Base-by-base conservation (phyloP, 768 basidiomycete species). In the Gloeostereum incarnatum region DNA sequence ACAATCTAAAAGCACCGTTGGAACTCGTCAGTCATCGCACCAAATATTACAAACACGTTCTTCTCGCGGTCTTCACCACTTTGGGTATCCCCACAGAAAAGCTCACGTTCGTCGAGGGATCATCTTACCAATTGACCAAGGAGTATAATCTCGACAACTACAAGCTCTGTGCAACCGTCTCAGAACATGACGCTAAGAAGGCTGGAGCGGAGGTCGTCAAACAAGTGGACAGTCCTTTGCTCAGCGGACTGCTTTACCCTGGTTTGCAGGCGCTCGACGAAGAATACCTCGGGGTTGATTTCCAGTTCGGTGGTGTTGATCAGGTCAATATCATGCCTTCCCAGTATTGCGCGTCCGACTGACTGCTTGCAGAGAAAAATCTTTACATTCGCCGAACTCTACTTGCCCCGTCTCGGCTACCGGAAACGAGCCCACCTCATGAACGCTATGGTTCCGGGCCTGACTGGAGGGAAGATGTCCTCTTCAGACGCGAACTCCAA, bases 181-280 rank as follows among this genome's bases (percentile, higher is more conserved):
- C 89, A 1, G 90, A 97, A 49, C 92, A 94, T 58, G 96, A 98
- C 48, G 91, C 94, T 18, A 94, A 94, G 58, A 96, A 96, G 59
- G 96, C 96, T 0, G 96, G 96, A 4, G 93, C 96, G 2, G 96
- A 98, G 57, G 96, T 98, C 40, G 96, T 99, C 49, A 98, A 98
- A 59, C 94, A 97, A 59, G 87, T 93, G 4, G 87, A 91, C 44
- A 90, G 83, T 51, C 87, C 92, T 1, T 64, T 93, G 35, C 66
- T 99, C 38, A 91, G 89, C 45, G 92, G 92, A 1, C 59, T 98
- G 44, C 72, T 99, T 40, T 98, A 99, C 71, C 96, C 96, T 1
- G 92, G 93, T 26, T 60, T 99, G 29, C 96, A 99, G 50, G 93
- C 96, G 7, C 75, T 99, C 19, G 96, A 99, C 49, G 96, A 99